phyloP scores from a whole-genome alignment of 2,329 filamentous ascomycete genomes.

The Torrubiellomyces zombiae region DNA sequence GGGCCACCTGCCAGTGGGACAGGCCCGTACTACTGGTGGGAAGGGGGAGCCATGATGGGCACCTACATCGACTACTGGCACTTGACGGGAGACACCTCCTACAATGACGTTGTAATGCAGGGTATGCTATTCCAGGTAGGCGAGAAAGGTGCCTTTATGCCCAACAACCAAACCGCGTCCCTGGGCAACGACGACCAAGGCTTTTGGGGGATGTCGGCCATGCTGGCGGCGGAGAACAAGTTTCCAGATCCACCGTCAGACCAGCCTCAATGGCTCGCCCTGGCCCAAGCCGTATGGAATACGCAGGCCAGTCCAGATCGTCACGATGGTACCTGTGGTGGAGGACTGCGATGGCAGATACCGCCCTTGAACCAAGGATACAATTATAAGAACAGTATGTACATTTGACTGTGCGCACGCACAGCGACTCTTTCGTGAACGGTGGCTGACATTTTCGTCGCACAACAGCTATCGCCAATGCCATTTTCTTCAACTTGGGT shows the following conservation, averaged over 20 bases:
- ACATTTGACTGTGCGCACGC: no score
- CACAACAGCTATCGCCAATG: slow-evolving; percentile 37
- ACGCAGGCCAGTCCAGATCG: slow-evolving; percentile 42
- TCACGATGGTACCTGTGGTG: slow-evolving; percentile 46
- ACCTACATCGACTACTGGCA: slow-evolving; percentile 56
- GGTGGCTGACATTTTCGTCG: slow-evolving; percentile 1
- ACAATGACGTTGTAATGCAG: slow-evolving; percentile 40
- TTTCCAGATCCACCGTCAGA: slow-evolving; percentile 40
- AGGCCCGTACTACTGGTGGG: slow-evolving; percentile 59
- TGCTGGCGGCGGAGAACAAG: slow-evolving; percentile 48
- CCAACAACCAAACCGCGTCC: slow-evolving; percentile 38
- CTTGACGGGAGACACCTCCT: slow-evolving; percentile 45
- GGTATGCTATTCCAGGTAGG: slow-evolving; percentile 43
- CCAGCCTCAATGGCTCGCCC: slow-evolving; percentile 42
- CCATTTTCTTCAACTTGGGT: slow-evolving; percentile 46
- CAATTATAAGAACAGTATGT: slow-evolving; percentile 51
- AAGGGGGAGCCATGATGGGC: slow-evolving; percentile 52
- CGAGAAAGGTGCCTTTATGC: slow-evolving; percentile 41
- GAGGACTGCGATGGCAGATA: slow-evolving; percentile 66
- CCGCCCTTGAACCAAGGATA: slow-evolving; percentile 59
- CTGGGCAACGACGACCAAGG: slow-evolving; percentile 56
- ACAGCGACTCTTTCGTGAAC: neutral
- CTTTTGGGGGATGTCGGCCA: slow-evolving; percentile 53
- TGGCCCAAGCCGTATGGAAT: slow-evolving; percentile 56
- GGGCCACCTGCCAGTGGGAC: slow-evolving; percentile 28